These are phyloP conservation scores for Teunomyces tritomae DNA, from an alignment of 805 yeast species.

Conservation along the genomic window DNA sequence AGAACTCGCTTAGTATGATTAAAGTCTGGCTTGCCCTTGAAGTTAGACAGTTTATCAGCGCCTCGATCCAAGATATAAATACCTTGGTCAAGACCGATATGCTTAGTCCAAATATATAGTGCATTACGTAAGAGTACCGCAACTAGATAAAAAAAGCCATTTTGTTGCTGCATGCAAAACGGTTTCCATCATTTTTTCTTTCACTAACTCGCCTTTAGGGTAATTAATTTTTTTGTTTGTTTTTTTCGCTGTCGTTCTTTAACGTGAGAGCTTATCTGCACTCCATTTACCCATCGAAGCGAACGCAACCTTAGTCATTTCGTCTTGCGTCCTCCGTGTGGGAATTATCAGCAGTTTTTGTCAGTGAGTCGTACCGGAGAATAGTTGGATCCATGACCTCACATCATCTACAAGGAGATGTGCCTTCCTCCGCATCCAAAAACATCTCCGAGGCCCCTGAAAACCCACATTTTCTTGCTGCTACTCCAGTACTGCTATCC, in stretches of 20 bases:
- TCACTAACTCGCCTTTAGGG: too few relatives aligned
- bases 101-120: conserved; percentile 42
- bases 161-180: too few relatives aligned
- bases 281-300: background rate
- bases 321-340: too few relatives aligned
- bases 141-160: too few relatives aligned
- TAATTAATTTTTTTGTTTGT: background rate
- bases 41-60: conserved; percentile 78
- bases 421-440: background rate
- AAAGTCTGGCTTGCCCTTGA: conserved; percentile 91
- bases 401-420: background rate
- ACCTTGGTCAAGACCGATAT: conserved; percentile 44
- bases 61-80: conserved; percentile 70
- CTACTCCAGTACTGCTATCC: too few relatives aligned
- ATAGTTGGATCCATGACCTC: background rate
- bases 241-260: background rate
- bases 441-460: background rate
- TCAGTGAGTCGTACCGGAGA: background rate
- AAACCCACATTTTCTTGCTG: background rate
- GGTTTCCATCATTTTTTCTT: too few relatives aligned
- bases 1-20: conserved; percentile 72
- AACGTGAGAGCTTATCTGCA: background rate
- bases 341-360: too few relatives aligned
- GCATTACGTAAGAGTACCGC: background rate
- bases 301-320: too few relatives aligned